A percentile compares a stretch with the other conserved stretches of the same genome.
phyloP scores from a whole-genome alignment of 352 stramenopile species.

The Aphanomyces invadans region DNA sequence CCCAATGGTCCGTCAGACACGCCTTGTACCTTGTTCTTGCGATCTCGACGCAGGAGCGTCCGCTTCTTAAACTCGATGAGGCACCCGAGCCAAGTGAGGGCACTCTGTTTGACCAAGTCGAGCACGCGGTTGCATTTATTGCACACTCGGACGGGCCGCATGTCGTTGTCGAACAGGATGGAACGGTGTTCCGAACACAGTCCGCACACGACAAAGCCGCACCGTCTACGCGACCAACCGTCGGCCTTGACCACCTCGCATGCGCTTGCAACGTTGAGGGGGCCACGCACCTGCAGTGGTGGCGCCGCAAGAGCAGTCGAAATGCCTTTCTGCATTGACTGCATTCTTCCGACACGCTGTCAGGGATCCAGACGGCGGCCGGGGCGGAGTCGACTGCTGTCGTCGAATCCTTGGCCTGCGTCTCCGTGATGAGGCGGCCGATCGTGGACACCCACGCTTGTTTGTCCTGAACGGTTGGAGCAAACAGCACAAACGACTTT shows the following conservation, averaged over 20 bases:
- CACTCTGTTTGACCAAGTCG: constrained; percentile 51
- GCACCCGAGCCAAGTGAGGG: constrained; percentile 55
- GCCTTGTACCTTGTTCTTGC: constrained; percentile 39
- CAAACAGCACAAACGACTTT: constrained; percentile 78
- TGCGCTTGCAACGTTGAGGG: neutral
- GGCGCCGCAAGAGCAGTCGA: constrained; percentile 65
- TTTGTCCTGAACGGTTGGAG: constrained; percentile 37
- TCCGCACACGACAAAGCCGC: constrained; percentile 66
- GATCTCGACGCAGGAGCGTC: constrained; percentile 57
- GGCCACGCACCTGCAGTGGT: constrained; percentile 50
- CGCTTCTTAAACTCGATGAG: constrained; percentile 52
- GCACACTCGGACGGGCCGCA: constrained; percentile 59
- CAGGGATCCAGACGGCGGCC: constrained; percentile 66
- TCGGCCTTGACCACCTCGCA: too few species aligned
- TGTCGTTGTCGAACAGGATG: constrained; percentile 60
- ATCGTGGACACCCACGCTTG: constrained; percentile 57
- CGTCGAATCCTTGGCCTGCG: constrained; percentile 29
- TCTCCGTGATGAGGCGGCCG: constrained; percentile 40
- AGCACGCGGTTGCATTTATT: constrained; percentile 59
- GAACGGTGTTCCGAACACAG: constrained; percentile 60
- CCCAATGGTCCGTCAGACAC: too few species aligned
- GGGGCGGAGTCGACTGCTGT: constrained; percentile 23
- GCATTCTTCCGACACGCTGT: constrained; percentile 54
- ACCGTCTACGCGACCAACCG: constrained; percentile 30
- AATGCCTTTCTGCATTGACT: constrained; percentile 60